Conservation (phyloP, 2,329 filamentous ascomycete genomes). For the Chalara sp. region DNA sequence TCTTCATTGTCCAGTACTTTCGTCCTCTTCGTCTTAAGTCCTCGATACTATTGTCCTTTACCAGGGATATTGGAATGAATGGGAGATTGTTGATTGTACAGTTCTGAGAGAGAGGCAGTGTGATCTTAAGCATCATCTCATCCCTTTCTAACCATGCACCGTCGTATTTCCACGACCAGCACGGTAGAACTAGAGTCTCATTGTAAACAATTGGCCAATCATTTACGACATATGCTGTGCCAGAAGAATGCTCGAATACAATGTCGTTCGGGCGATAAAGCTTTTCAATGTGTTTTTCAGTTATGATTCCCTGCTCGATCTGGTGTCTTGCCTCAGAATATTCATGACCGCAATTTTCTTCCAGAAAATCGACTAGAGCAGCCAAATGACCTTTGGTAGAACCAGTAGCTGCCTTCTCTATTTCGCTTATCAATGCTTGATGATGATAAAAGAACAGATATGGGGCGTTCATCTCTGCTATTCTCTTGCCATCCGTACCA, state of each 20-base stretch:
- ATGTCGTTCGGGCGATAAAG: background rate
- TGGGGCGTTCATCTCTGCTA: constrained; percentile 1
- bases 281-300: background rate
- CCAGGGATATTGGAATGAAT: background rate
- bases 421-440: background rate
- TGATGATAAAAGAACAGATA: constrained; percentile 5
- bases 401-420: background rate
- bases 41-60: background rate
- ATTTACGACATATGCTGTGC: background rate
- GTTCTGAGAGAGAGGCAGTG: background rate
- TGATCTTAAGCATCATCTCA: background rate
- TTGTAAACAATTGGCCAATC: background rate
- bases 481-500: background rate
- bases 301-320: background rate
- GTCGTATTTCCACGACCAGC: background rate
- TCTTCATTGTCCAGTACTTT: constrained; percentile 2
- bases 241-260: background rate
- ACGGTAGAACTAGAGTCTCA: background rate
- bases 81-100: background rate
- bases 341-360: background rate
- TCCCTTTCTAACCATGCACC: background rate
- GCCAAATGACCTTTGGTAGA: background rate
- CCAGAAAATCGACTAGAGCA: background rate
- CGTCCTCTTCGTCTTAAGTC: constrained; percentile 1
- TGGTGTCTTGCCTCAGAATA: background rate